Conservation (phyloP, 169 alveolate species). For the Babesia sp. region DNA sequence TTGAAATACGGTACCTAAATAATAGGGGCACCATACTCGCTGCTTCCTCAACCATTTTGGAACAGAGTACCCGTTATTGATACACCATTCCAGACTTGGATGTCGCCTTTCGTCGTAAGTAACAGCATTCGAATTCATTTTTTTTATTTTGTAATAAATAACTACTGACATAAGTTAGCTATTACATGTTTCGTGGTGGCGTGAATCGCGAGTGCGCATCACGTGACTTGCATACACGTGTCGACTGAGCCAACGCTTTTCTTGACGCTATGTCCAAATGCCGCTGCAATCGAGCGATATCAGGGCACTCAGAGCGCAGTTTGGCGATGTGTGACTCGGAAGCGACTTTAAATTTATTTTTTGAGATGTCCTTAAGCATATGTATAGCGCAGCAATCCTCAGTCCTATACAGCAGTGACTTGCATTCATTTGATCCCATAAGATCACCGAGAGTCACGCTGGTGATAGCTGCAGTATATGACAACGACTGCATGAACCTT, state of each 20-base stretch:
- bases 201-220: conserved; percentile 10
- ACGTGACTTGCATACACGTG: no score
- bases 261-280: no score
- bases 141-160: no score
- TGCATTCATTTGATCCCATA: conserved; percentile 20
- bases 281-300: no score
- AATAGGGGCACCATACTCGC: conserved; percentile 74
- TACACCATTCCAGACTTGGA: conserved; percentile 62
- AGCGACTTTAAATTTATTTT: background rate
- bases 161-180: no score
- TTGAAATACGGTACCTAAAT: conserved; percentile 59
- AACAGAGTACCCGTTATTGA: conserved; percentile 58
- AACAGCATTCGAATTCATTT: background rate
- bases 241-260: no score
- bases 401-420: background rate
- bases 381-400: conserved; percentile 14
- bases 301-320: no score
- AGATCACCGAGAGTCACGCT: conserved; percentile 36
- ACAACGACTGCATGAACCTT: background rate
- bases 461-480: conserved; percentile 2
- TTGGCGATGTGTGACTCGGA: no score
- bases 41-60: conserved; percentile 71
- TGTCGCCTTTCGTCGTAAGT: background rate
- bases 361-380: background rate
- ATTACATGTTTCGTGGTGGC: conserved; percentile 9